Percentiles rank a stretch among this genome's conserved stretches.
phyloP scores from a whole-genome alignment of 306 rosid genomes.

The Begonia loranthoides region DNA sequence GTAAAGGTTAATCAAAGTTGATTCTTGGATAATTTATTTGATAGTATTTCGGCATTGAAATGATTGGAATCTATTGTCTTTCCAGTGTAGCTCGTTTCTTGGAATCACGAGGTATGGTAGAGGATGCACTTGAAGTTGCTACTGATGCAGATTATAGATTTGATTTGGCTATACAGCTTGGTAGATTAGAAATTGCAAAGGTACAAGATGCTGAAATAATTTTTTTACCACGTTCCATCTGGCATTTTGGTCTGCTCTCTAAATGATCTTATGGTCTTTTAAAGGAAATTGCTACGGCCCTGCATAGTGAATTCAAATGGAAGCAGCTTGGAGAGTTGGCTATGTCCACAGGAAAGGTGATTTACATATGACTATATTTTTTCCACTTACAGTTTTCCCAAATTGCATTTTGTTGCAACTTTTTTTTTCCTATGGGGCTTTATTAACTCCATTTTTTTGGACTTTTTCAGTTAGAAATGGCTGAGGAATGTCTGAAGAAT shows the following conservation, averaged over 20 bases:
- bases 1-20: not conserved
- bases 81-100: slow-evolving; percentile 91
- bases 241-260: not conserved
- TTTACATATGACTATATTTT: slow-evolving; percentile 4
- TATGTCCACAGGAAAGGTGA: slow-evolving; percentile 91
- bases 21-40: not conserved
- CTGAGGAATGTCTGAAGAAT: slow-evolving; percentile 79
- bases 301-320: slow-evolving; percentile 92
- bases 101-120: slow-evolving; percentile 98
- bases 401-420: not conserved
- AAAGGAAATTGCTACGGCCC: slow-evolving; percentile 78
- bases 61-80: slow-evolving; percentile 11
- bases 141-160: slow-evolving; percentile 93
- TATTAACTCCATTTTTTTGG: not conserved
- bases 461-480: slow-evolving; percentile 82
- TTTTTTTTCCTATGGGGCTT: not conserved
- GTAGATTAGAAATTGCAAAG: slow-evolving; percentile 90
- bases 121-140: slow-evolving; percentile 96
- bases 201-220: slow-evolving; percentile 14
- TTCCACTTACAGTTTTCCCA: not conserved
- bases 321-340: slow-evolving; percentile 98
- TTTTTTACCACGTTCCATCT: not conserved
- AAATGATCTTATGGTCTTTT: slow-evolving; percentile 9
- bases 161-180: slow-evolving; percentile 92
- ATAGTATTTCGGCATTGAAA: not conserved